phyloP scores from a whole-genome alignment of 2,329 filamentous ascomycete species.

The Blumeria graminis region DNA sequence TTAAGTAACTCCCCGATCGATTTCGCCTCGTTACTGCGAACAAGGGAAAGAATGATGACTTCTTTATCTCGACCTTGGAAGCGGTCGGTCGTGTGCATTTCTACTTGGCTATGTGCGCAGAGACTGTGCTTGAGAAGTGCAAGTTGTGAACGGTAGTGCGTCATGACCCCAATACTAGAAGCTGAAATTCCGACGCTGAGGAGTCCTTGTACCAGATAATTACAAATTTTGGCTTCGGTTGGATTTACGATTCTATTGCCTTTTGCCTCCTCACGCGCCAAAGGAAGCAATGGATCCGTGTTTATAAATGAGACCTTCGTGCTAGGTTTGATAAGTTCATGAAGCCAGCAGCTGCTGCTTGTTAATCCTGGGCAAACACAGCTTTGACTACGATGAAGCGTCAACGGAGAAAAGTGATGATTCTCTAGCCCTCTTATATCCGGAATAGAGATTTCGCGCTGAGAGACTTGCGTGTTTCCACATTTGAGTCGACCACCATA shows the following conservation, averaged over 20 bases:
- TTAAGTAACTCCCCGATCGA: slow-evolving; percentile 76
- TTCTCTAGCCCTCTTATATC: slow-evolving; percentile 33
- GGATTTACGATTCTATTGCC: slow-evolving; percentile 77
- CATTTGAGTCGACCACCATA: slow-evolving; percentile 82
- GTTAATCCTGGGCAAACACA: slow-evolving; percentile 30
- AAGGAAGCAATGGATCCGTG: slow-evolving; percentile 48
- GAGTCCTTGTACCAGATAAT: slow-evolving; percentile 59
- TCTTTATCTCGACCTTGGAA: slow-evolving; percentile 96
- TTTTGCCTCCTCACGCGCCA: slow-evolving; percentile 44
- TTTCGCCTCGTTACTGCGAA: slow-evolving; percentile 61
- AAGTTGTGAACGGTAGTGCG: slow-evolving; percentile 84
- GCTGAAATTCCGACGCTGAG: slow-evolving; percentile 52
- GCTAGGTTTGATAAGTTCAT: slow-evolving; percentile 41
- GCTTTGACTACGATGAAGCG: slow-evolving; percentile 20
- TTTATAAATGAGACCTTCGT: slow-evolving; percentile 71
- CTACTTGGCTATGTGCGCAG: slow-evolving; percentile 37
- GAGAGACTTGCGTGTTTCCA: slow-evolving; percentile 53
- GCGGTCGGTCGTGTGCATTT: slow-evolving; percentile 91
- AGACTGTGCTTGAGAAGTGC: slow-evolving; percentile 56
- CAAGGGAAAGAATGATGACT: slow-evolving; percentile 65
- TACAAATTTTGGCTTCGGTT: slow-evolving; percentile 53
- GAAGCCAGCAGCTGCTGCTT: slow-evolving; percentile 43
- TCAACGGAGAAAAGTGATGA: slow-evolving; percentile 29
- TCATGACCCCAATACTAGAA: slow-evolving; percentile 74
- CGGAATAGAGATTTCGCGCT: slow-evolving; percentile 42